Evolutionary conservation across 768 basidiomycete genomes (phyloP), one percentile per base, ranked within the genome.

Genomic region (Leccinum subgranulosum): DNA sequence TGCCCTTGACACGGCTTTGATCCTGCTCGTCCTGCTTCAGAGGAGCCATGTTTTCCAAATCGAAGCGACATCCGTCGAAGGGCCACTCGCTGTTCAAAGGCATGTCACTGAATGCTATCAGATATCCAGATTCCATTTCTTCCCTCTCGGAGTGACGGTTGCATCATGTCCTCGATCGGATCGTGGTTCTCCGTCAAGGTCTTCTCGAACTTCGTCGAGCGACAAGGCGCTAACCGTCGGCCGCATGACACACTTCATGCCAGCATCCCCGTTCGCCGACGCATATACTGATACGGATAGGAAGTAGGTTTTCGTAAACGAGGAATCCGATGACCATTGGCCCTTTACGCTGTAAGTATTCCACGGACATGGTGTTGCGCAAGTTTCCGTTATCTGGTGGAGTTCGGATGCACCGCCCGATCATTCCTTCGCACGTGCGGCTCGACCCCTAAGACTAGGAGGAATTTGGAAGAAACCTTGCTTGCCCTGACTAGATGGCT

Each of bases 391-490:
- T 11, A 21, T 25, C 53, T 23, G 36, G 36, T n/a, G 45, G 23
- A 46, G 34, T 27, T 17, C 5, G 31, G 39, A 23, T 46, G 23
- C 23, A 46, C 45, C 27, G 27, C 47, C 25, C 25, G 47, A 48
- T 48, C 47, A 48, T 14, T 46, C 45, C 45, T 25, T 46, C 45
- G 21, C 45, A 46, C 45, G 45, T 46, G 36, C 2, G 15, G 11
- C 3, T 56, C 55, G 28, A 39, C 47, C 47, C 47, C 47, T 48
- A 28, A n/a, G 10, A 43, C n/a, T 28, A 48, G 27, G 17, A 27
- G 47, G 17, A 48, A 48, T 15, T 48, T 28, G 9, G 23, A 46
- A 12, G 33, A 29, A 58, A 58, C 57, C 41, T 58, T 58, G 31
- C 39, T 50, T 28, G 25, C 57, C 57, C 57, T 58, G 57, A 45